Evolutionary conservation across 192 early-diverging fungal species (phyloP), one percentile per base, ranked within the genome.

Genomic region (Haplosporangium gracile): DNA sequence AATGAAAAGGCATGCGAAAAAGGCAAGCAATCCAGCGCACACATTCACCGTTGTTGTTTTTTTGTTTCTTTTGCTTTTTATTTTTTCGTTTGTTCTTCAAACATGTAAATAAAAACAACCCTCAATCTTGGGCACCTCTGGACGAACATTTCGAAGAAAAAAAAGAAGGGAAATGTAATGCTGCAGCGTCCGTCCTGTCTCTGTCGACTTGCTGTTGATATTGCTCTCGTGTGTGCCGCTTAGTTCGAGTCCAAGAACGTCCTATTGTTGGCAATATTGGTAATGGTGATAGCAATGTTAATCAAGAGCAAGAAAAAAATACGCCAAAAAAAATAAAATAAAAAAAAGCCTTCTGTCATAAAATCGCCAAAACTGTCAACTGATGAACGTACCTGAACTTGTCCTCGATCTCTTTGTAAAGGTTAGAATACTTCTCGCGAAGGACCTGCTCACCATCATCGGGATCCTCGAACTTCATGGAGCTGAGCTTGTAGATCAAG

Each of bases 401-500:
- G 87, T 98, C 97, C 88, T 99, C 98, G 86, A 99, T 99, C 83
- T 99, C 98, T 77, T 96, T 96, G 88, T 95, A 88, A 74, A 99
- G 93, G 89, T 96, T 94, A 45, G 94, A 91, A 89, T 99, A 99
- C 85, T 94, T 91, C 82, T 97, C 97, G 55, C 92, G 92, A 82
- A 99, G 89, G 47, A 91, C 95, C 18, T 94, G 91, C 88, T 98
- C 96, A 72, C 99, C 98, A 88, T 99, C 98, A 65, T 93, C 97
- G 13, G 99, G 99, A 88, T 99, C 97, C 91, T 99, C 98, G 82
- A 99, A 99, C 93, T 99, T 99, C 99, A 99, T 99, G 42, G 97
- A 98, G 88, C 94, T 97, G 76, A 99, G 92, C 88, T 98, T 98
- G 91, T 99, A 98, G 71, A 99, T 87, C 68, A 98, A 89, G 77